These are phyloP conservation scores for Emericellopsis atlantica DNA, from an alignment of 2,329 filamentous ascomycete genomes.

Conservation along the genomic window DNA sequence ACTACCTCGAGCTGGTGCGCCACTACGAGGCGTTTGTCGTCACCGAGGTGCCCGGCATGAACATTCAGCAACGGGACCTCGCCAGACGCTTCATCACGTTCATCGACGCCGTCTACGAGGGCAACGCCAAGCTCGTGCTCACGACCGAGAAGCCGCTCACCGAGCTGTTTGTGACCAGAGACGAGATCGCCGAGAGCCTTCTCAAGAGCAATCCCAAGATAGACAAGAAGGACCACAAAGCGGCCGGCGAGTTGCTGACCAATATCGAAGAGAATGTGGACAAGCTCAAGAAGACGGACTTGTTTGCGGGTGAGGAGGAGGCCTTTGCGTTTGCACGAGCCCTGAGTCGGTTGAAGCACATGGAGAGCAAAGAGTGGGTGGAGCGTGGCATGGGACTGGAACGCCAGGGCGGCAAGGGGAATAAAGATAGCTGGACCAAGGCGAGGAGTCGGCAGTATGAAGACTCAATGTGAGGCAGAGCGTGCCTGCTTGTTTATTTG, in stretches of 20 bases:
- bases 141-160: constrained; percentile 77
- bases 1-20: constrained; percentile 85
- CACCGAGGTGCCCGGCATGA: constrained; percentile 88
- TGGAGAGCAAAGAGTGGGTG: constrained; percentile 93
- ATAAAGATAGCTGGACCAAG: constrained; percentile 53
- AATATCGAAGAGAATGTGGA: constrained; percentile 76
- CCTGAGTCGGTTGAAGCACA: constrained; percentile 72
- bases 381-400: constrained; percentile 65
- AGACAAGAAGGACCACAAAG: constrained; percentile 33
- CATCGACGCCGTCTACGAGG: constrained; percentile 91
- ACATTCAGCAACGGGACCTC: constrained; percentile 69
- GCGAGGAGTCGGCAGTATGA: constrained; percentile 56
- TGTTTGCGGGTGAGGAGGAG: constrained; percentile 94
- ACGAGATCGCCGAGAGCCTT: constrained; percentile 50
- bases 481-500: too few relatives aligned
- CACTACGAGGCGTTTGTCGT: constrained; percentile 89
- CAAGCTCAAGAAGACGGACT: constrained; percentile 69
- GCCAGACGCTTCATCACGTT: constrained; percentile 94
- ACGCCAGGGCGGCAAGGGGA: constrained; percentile 48
- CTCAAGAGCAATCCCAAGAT: constrained; percentile 32
- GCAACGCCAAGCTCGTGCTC: constrained; percentile 84
- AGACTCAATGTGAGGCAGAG: constrained; percentile 42
- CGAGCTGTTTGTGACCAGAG: constrained; percentile 70
- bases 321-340: constrained; percentile 91
- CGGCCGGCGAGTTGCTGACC: constrained; percentile 74